Evolutionary conservation across 306 rosid species (phyloP).

Genomic region (Begonia peltatifolia): DNA sequence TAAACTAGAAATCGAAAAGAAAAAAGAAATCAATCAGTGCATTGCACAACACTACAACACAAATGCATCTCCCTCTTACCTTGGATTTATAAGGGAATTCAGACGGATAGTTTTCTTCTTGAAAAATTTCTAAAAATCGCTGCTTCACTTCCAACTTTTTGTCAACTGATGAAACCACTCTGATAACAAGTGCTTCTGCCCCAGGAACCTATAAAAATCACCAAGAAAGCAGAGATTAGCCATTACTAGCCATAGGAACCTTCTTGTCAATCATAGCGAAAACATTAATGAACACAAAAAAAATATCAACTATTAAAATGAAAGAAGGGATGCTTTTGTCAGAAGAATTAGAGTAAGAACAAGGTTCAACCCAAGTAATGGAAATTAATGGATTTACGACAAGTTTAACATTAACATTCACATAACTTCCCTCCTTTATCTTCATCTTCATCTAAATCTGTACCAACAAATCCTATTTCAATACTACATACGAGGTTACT

Average conservation of each 20-base stretch:
- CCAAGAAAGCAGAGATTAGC: neutral
- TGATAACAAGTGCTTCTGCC: constrained; percentile 73
- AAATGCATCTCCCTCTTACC: constrained; percentile 22
- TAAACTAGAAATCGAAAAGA: neutral
- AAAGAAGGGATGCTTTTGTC: too few species aligned
- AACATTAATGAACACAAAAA: neutral
- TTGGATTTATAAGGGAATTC: constrained; percentile 96
- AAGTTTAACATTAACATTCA: too few species aligned
- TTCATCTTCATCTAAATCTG: too few species aligned
- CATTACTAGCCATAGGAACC: neutral
- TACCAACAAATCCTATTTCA: too few species aligned
- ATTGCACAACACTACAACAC: neutral
- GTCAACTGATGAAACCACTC: constrained; percentile 97
- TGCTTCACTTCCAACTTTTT: constrained; percentile 93
- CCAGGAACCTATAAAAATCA: constrained; percentile 65
- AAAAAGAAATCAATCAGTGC: neutral
- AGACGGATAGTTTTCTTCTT: constrained; percentile 86
- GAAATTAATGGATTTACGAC: too few species aligned
- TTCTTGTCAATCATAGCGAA: neutral
- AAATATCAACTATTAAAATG: too few species aligned
- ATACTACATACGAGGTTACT: too few species aligned
- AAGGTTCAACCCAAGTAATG: too few species aligned
- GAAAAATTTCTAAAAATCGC: constrained; percentile 85
- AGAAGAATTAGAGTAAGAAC: too few species aligned
- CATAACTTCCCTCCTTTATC: too few species aligned